Percentiles rank a stretch among this genome's conserved stretches.
phyloP scores from a whole-genome alignment of 2,329 filamentous ascomycete species.

The Fusarium nelsonii region DNA sequence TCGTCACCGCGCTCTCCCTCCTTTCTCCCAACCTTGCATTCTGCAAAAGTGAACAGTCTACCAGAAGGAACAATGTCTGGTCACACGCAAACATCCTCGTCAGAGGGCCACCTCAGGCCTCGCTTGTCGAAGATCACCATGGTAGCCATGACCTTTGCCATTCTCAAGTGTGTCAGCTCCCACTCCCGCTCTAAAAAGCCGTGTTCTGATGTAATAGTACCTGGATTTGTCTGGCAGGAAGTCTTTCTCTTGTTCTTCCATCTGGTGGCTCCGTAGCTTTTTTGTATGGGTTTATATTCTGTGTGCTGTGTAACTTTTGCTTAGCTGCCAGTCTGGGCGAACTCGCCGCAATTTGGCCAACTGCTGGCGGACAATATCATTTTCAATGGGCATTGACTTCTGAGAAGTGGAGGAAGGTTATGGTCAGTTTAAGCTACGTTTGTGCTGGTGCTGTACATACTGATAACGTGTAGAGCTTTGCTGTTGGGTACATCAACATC shows the following conservation, averaged over 20 bases:
- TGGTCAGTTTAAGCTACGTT: slow-evolving; percentile 43
- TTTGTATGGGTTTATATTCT: slow-evolving; percentile 61
- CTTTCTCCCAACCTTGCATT: neutral
- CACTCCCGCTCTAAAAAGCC: fast-evolving
- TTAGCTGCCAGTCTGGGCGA: slow-evolving; percentile 59
- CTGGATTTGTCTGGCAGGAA: slow-evolving; percentile 56
- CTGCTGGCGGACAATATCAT: slow-evolving; percentile 61
- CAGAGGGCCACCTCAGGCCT: slow-evolving; percentile 52
- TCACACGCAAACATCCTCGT: neutral
- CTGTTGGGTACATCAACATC: slow-evolving; percentile 59
- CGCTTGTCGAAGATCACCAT: slow-evolving; percentile 57
- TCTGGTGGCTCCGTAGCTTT: slow-evolving; percentile 58
- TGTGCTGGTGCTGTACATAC: neutral
- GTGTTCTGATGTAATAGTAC: slow-evolving; percentile 37
- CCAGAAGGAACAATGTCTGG: slow-evolving; percentile 11
- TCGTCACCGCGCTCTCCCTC: neutral
- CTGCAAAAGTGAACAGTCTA: neutral
- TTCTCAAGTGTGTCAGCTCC: slow-evolving; percentile 52
- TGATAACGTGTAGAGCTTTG: slow-evolving; percentile 53
- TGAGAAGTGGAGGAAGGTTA: slow-evolving; percentile 54
- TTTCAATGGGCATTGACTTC: slow-evolving; percentile 58
- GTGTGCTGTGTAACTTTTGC: slow-evolving; percentile 59
- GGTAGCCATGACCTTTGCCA: slow-evolving; percentile 59
- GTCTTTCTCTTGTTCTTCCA: slow-evolving; percentile 57
- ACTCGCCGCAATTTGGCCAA: slow-evolving; percentile 60